Conservation (phyloP, 805 yeast species). For the Candida orba region DNA sequence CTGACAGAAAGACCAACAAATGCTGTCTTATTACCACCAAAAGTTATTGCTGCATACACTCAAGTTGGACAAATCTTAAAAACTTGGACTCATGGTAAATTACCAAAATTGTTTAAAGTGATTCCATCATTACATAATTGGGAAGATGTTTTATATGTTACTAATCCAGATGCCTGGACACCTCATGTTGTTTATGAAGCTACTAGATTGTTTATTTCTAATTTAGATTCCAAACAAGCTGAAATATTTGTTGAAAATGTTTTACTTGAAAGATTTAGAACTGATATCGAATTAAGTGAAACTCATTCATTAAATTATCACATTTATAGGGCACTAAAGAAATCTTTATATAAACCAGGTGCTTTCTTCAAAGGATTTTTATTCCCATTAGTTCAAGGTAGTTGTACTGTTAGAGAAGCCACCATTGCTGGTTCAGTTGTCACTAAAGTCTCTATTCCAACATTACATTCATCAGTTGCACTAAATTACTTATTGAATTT, state of each 20-base stretch:
- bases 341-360: slow-evolving; percentile 91
- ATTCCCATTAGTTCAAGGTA: slow-evolving; percentile 83
- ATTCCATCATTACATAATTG: slow-evolving; percentile 89
- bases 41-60: slow-evolving; percentile 90
- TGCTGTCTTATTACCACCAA: slow-evolving; percentile 87
- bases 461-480: slow-evolving; percentile 93
- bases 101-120: slow-evolving; percentile 94
- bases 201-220: slow-evolving; percentile 87
- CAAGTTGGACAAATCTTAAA: slow-evolving; percentile 83
- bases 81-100: slow-evolving; percentile 89
- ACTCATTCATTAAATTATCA: slow-evolving; percentile 85
- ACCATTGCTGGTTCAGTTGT: slow-evolving; percentile 90
- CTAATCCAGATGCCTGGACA: slow-evolving; percentile 91
- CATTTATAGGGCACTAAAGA: slow-evolving; percentile 83
- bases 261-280: slow-evolving; percentile 64
- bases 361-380: slow-evolving; percentile 96
- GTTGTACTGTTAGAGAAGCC: slow-evolving; percentile 89
- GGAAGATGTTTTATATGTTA: slow-evolving; percentile 91
- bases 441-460: slow-evolving; percentile 86
- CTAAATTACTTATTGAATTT: slow-evolving; percentile 73
- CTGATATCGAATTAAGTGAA: slow-evolving; percentile 63
- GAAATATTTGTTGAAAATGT: slow-evolving; percentile 71
- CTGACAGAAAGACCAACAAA: slow-evolving; percentile 43
- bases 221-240: slow-evolving; percentile 79
- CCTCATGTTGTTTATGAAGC: slow-evolving; percentile 94